Evolutionary conservation across 1,139 yeast species (phyloP), one percentile per base, ranked within the genome.

Genomic region (Kurtzmaniella quercitrusa): DNA sequence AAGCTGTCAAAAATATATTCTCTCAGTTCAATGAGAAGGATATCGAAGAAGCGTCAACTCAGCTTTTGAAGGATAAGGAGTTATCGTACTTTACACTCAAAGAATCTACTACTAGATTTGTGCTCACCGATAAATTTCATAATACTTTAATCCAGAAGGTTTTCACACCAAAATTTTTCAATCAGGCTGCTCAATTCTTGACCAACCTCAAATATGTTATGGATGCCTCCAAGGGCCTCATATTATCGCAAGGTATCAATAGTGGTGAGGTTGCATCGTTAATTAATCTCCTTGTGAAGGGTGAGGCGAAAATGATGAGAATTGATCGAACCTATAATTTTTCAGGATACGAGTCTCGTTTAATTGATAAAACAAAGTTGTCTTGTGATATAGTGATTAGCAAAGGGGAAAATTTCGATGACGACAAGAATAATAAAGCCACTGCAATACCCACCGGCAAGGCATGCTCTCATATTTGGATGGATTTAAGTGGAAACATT

Each of bases 381-480:
- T 82, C 82, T 38, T 78, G 86, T 55, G 91, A 84, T 50, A 74
- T 84, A 20, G 63, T 79, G n/a, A 63, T 53, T 50, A 39, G 44
- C 16, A 42, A 38, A 12, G 30, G 35, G 32, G 33, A 38, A 20
- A 44, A 18, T 22, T 34, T 6, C 35, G 41, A 17, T n/a, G 36
- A 34, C 20, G 39, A 26, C 11, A 39, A 18, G 32, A 7, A 44
- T 5, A 39, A 38, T 1, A 53, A 42, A 28, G 18, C 34, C 12
- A 52, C 55, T 0, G 64, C 76, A 0, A 76, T 84, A 1, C 85
- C 91, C 0, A 57, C 71, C 2, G 84, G 82, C 0, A 63, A 68
- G 22, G 80, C 93, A 1, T 82, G 88, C 45, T 76, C 85, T 1
- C 77, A 77, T 40, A 61, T 86, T 9, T 88, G 96, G 96, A 68